Base-by-base conservation (phyloP, 495 filamentous ascomycete species). In the Trichoderma virens region DNA sequence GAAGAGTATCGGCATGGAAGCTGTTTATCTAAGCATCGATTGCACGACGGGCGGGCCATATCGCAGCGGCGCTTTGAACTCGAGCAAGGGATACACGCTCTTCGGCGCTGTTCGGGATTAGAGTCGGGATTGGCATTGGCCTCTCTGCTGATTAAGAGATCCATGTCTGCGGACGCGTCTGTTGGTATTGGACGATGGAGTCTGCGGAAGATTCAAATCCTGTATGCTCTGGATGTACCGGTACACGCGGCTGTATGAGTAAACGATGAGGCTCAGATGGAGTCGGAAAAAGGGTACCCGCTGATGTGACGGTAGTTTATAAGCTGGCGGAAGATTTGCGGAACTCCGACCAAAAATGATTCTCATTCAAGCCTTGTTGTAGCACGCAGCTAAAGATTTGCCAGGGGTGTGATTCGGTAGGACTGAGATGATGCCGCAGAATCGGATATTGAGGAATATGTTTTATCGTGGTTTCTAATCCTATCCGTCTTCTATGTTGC, bases 21-120 rank as follows among this genome's bases (percentile, higher is more conserved):
- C 18, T 62, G 56, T 23, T 54, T 65, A 4, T 47, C 39, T 4
- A 14, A 6, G 38, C 70, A 72, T 16, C 70, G 65, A 18, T 38
- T 18, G 62, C 70, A 72, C 1, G 60, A 39, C 11, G 70, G 70
- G 25, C 62, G 23, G 1, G 38, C 16, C 62, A 63, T 70, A 30
- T 65, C 66, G 62, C 70, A 72, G 32, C 61, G 63, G 9, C 70
- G 67, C 59, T 72, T 72, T 3, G 68, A 59, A 14, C 32, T 56
- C 13, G 63, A 63, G 59, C 70, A 72, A 11, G 64, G 35, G 41
- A 62, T 43, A 34, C 70, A 72, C 0, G 70, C 67, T 39, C 68
- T 72, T 11, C 51, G 23, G 51, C 43, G 43, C 18, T 25, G 43
- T 5, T 5, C 20, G 27, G 23, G 51, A 30, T 3, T 28, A 18